Evolutionary conservation across 2,329 filamentous ascomycete species (phyloP).

Genomic region (Alternaria ethzedia): DNA sequence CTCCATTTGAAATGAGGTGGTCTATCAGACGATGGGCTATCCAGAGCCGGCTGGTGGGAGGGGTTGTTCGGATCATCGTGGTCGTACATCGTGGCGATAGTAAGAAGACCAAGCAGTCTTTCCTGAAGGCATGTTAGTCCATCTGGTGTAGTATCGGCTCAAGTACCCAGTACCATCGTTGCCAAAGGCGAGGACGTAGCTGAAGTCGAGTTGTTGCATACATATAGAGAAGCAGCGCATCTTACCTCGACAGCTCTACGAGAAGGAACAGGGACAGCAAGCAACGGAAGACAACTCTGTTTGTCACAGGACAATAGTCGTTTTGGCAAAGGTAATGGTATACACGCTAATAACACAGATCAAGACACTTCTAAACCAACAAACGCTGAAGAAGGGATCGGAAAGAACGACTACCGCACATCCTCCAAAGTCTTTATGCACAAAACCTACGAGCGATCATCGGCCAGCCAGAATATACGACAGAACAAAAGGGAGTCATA

Average conservation of each 20-base stretch:
- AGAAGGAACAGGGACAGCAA: neutral
- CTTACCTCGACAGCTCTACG: neutral
- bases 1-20: slow-evolving; percentile 31
- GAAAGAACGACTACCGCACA: neutral
- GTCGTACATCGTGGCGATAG: neutral
- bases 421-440: neutral
- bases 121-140: neutral
- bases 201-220: neutral
- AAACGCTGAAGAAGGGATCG: neutral
- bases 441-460: neutral
- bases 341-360: slow-evolving; percentile 7
- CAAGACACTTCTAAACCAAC: neutral
- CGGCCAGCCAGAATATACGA: neutral
- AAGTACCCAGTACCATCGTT: neutral
- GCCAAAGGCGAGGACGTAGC: neutral
- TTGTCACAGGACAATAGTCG: neutral
- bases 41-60: neutral
- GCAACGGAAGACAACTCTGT: neutral
- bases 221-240: neutral
- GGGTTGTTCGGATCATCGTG: neutral
- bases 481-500: neutral
- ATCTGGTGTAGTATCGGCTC: neutral
- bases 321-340: neutral
- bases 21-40: neutral
- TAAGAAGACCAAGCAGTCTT: neutral